Conservation (phyloP, 345 rosid genomes). For the Nasturtium officinale region DNA sequence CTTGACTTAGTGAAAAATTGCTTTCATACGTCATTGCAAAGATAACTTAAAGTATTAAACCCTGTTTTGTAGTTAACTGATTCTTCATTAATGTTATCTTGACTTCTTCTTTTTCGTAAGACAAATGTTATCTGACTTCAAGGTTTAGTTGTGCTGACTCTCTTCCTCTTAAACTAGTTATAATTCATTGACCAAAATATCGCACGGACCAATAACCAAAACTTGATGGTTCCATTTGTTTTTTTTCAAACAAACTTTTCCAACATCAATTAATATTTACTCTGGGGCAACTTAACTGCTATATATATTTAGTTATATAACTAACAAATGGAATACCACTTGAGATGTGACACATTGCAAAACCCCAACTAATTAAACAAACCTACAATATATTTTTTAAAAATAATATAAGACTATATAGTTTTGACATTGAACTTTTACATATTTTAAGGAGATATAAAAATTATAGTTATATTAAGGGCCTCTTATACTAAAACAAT, state of each 20-base stretch:
- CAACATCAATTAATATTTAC: not conserved
- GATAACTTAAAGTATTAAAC: constrained; percentile 24
- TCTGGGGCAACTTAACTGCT: not conserved
- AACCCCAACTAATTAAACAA: not conserved
- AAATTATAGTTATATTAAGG: not conserved
- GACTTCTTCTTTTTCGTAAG: not conserved
- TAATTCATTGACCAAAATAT: not conserved
- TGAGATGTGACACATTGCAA: not conserved
- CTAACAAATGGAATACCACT: not conserved
- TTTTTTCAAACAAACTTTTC: not conserved
- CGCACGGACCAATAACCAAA: not conserved
- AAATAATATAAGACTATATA: not conserved
- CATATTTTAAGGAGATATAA: not conserved
- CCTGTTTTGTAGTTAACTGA: not conserved
- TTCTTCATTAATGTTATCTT: not conserved
- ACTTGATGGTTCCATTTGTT: not conserved
- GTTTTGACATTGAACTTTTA: too few relatives aligned
- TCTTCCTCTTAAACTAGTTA: not conserved
- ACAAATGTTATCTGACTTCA: not conserved
- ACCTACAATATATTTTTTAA: not conserved
- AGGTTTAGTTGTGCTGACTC: not conserved
- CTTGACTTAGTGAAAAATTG: constrained; percentile 23
- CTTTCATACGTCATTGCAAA: constrained; percentile 23
- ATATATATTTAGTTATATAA: not conserved
- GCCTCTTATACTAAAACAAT: not conserved